Base-by-base conservation (phyloP, 139 green algal species). In the Bryopsis sp. region DNA sequence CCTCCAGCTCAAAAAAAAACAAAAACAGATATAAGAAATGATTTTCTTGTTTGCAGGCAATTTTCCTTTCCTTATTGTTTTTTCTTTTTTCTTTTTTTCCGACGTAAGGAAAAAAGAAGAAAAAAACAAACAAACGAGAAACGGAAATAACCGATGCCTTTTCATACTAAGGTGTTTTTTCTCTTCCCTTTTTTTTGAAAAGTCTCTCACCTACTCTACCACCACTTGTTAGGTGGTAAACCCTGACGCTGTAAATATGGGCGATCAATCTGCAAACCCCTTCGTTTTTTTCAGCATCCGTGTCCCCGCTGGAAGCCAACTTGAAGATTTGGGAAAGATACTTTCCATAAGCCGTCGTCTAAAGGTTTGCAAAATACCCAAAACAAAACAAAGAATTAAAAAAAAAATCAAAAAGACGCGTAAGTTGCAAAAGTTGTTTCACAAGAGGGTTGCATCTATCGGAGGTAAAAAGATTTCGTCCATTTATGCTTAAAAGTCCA, bases 221-320 rank as follows among this genome's bases (percentile, higher is more conserved):
- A 28, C 58, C 58, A 47, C 32, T 47, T 26, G 58, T 65, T 6
- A 65, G 7, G 24, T 65, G 58, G 6, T 28, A 47, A 26, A 65
- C 43, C 26, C 58, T 15, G 32, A 65, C 3, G 7, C 39, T 7
- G n/a, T 65, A 65, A 7, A 5, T 33, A 65, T 65, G 58, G n/a
- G 28, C 31, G 19, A 65, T 39, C 15, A 65, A 35, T 26, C 43
- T 65, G 31, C 58, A 65, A 7, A 65, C 6, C n/a, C 32, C 58
- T 46, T 39, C 31, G 43, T 47, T 39, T 26, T 39, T 31, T 22
- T 65, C 15, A 24, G 11, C 58, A 4, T 43, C 5, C 3, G 39
- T 39, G 15, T 65, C 31, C 4, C n/a, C 28, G 26, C 43, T 22
- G 4, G 43, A 6, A 65, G 58, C 58, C 39, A 47, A 31, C n/a